Base-by-base conservation (phyloP, 1,284 basidiomycete genomes). In the Taiwanofungus camphoratus region DNA sequence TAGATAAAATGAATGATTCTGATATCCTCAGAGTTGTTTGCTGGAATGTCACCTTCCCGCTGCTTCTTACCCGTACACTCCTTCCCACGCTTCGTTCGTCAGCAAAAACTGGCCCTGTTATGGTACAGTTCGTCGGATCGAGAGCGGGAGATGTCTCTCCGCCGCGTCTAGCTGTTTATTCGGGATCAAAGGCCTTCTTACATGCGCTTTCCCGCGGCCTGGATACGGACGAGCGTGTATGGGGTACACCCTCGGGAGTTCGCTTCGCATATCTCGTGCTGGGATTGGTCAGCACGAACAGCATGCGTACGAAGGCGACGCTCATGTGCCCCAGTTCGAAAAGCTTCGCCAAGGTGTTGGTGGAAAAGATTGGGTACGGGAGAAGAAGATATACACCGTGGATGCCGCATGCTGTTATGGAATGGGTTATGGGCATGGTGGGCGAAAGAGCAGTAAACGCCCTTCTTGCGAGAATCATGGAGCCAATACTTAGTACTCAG, bases 101-200 rank as follows among this genome's bases (percentile, higher is more conserved):
- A 4, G 50, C 54, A 42, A 31, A 42, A 27, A 38, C 41, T 22
- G 55, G 55, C 6, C 59, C 59, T 23, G 55, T 55, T 18, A 42
- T 51, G 36, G 53, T 57, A 21, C 41, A 53, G 8, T 61, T 58
- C 53, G 45, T 56, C 32, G 56, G 59, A 39, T 61, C 59, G 11
- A 38, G 46, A 33, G 52, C 54, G 1, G 45, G 37, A 24, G 54
- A 57, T 44, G 36, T 54, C 41, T 42, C 43, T 15, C 52, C 56
- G 4, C 47, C 53, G 8, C 56, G 55, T 9, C 48, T 59, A 33
- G 24, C 50, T 19, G 43, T 54, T 30, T 61, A 61, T 49, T 51
- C 53, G 18, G 48, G 53, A 13, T 50, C 54, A 5, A 59, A 61
- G 44, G 39, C 46, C 3, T 61, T 57, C 53, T 48, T 61, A 37